Conservation (phyloP, 495 filamentous ascomycete species). For the Bacidia rubella region DNA sequence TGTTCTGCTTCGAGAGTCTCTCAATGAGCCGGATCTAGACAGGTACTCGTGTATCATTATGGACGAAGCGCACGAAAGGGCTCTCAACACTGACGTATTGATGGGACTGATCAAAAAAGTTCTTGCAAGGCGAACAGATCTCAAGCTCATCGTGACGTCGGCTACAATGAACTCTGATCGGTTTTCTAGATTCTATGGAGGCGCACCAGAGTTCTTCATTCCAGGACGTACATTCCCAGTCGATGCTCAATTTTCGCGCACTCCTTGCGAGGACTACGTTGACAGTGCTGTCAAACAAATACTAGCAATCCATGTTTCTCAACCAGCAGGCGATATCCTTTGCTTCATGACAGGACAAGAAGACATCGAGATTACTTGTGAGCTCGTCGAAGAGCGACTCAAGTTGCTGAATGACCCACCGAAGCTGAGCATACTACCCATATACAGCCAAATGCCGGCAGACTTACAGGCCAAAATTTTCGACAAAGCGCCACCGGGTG, state of each 20-base stretch:
- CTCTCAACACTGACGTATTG: slow-evolving; percentile 90
- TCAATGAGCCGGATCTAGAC: slow-evolving; percentile 84
- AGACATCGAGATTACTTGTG: slow-evolving; percentile 95
- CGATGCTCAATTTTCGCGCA: slow-evolving; percentile 88
- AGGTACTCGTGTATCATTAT: slow-evolving; percentile 98
- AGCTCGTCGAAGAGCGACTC: slow-evolving; percentile 79
- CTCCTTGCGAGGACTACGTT: slow-evolving; percentile 95
- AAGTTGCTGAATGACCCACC: slow-evolving; percentile 87
- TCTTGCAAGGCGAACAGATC: slow-evolving; percentile 71
- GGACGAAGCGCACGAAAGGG: slow-evolving; percentile 98
- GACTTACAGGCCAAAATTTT: slow-evolving; percentile 98
- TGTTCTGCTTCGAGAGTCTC: slow-evolving; percentile 82
- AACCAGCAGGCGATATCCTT: slow-evolving; percentile 82
- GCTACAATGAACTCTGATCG: slow-evolving; percentile 98
- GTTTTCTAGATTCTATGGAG: slow-evolving; percentile 92
- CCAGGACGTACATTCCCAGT: slow-evolving; percentile 96
- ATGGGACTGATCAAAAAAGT: slow-evolving; percentile 99
- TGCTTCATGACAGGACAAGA: slow-evolving; percentile 99
- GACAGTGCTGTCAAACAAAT: slow-evolving; percentile 95
- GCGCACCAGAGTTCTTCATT: slow-evolving; percentile 95
- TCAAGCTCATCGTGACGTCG: slow-evolving; percentile 95
- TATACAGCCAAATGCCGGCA: slow-evolving; percentile 99
- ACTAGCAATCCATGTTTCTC: slow-evolving; percentile 91
- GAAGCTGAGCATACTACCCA: slow-evolving; percentile 87
- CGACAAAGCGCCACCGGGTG: slow-evolving; percentile 75